Evolutionary conservation across 2,329 filamentous ascomycete species (phyloP), one percentile per base, ranked within the genome.

Genomic region (Harringtonia aguacate): DNA sequence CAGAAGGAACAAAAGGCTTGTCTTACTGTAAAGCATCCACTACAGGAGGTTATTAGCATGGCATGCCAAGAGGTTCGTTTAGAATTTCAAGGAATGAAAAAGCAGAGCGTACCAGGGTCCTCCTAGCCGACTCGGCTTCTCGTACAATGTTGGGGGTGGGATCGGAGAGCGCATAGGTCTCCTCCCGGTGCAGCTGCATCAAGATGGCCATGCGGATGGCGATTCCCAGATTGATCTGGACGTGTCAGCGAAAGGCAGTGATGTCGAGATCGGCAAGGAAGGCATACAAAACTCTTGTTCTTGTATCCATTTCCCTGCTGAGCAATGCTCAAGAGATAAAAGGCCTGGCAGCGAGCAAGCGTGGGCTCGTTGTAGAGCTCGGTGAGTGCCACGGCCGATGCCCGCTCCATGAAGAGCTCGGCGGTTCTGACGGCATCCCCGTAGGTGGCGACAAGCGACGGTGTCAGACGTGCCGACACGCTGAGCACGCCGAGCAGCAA

Each of bases 291-390:
- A 56, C 74, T 77, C 43, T 62, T 64, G 41, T 73, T 72, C 34
- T 65, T 69, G 49, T 70, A 59, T 0, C 71, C 74, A 42, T 68
- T 74, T 14, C 73, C 73, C 53, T 77, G 74, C 50, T 79, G 73
- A 5, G 74, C 73, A 44, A 79, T 70, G 51, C 72, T 75, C 15
- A 79, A 59, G 4, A 79, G 58, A 49, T 77, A 77, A 47, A 78
- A 78, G 1, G 68, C 73, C 55, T 79, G 75, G 41, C 72, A 77
- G 34, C 69, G 63, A 52, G 77, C 72, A 17, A 79, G 54, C 0
- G 67, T 73, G 0, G 73, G 69, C 43, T 68, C 66, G 33, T 66
- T 60, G 51, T 77, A 77, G 18, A 77, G 57, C 50, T 76, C 72
- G 21, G 58, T 57, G 28, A 68, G 54, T 1, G 73, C 72, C 9